phyloP scores from a whole-genome alignment of 2,329 filamentous ascomycete genomes.

The Amesomyces nigricolor region DNA sequence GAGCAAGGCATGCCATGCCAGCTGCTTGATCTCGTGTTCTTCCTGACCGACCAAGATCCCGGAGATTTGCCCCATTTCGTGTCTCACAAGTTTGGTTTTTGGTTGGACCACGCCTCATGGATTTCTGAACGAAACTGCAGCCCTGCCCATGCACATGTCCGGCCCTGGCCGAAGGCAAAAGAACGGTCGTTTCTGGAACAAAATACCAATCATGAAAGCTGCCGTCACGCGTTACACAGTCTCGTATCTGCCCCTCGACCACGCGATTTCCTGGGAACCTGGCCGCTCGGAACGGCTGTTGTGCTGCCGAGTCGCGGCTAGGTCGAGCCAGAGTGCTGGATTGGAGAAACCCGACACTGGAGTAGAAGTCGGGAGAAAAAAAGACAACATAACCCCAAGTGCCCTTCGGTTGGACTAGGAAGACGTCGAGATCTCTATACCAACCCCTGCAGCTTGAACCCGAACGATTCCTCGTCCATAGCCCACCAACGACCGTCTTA shows the following conservation, averaged over 20 bases:
- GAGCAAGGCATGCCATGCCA: not conserved
- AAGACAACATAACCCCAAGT: not conserved
- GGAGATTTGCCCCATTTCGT: not conserved
- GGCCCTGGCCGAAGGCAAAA: conserved; percentile 7
- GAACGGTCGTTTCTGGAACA: conserved; percentile 6
- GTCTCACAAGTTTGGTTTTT: conserved; percentile 2
- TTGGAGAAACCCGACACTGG: not conserved
- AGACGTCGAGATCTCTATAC: too few species aligned
- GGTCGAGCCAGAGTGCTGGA: not conserved
- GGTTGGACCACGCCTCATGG: not conserved
- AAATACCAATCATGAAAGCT: conserved; percentile 1
- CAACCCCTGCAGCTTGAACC: too few species aligned
- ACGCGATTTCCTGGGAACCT: not conserved
- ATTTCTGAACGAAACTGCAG: conserved; percentile 6
- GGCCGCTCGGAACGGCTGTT: not conserved
- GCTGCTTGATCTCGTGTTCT: conserved; percentile 4
- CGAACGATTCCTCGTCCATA: too few species aligned
- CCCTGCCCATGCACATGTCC: conserved; percentile 21
- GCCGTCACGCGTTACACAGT: conserved; percentile 25
- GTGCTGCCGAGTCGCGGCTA: not conserved
- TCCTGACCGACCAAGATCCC: not conserved
- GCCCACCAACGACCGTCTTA: too few species aligned
- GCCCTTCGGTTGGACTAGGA: not conserved
- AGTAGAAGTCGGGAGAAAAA: not conserved
- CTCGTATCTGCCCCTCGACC: conserved; percentile 18